Base-by-base conservation (phyloP, 2,329 filamentous ascomycete genomes). In the Didymella pomorum region DNA sequence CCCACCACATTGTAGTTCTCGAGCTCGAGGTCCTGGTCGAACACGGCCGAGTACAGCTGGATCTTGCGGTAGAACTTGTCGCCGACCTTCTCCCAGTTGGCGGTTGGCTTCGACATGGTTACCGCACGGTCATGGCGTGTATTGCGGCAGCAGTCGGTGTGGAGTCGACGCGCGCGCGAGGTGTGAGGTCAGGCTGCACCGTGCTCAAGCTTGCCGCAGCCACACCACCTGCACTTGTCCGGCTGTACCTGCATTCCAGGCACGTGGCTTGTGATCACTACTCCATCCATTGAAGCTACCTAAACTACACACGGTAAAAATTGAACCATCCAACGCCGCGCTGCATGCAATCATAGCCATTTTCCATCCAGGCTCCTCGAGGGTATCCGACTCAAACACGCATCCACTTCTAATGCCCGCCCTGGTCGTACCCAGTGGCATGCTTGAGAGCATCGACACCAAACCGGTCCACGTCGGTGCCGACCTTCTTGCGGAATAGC, bases 31-130 rank as follows among this genome's bases (percentile, higher is more conserved):
- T 97, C 93, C 74, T 91, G 87, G 79, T 97, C 93, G 77, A 98
- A 99, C 65, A 98, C 86, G 66, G 89, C 90, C 61, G 93, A 93
- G 82, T 98, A 99, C 61, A 97, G 87, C 78, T 94, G 91, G 56
- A 91, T 89, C 82, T 96, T 97, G 77, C 94, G 91, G 81, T 98
- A 99, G 83, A 96, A 98, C 72, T 87, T 89, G 79, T 96, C 91
- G 74, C 92, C 95, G 66, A 98, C 87, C 78, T 87, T 90, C 82
- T 97, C 93, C 95, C 95, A 99, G 78, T 94, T 92, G 71, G 92
- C 90, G 70, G 92, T 92, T 72, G 93, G 85, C 72, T 87, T 88
- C 45, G 74, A 76, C 74, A 77, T 77, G 64, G 58, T 69, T 54
- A 57, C 42, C 55, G 57, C 35, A 31, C 47, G 31, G 64, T 60